Percentiles rank a stretch among this genome's conserved stretches.
Conservation (phyloP, 1,139 yeast species). For the Candida sanyaensis region DNA sequence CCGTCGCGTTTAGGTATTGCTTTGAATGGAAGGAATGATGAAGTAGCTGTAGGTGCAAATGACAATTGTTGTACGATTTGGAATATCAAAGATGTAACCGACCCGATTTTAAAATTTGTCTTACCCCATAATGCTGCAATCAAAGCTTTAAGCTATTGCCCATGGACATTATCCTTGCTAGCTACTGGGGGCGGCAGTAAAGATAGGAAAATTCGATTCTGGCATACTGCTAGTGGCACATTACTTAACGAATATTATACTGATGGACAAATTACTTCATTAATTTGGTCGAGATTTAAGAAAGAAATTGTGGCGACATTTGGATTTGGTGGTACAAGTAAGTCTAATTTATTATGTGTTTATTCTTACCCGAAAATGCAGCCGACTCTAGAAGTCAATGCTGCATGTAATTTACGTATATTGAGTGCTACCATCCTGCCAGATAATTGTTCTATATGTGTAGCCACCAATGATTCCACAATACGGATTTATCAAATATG, state of each 20-base stretch:
- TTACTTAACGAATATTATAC: constrained; percentile 56
- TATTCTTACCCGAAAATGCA: constrained; percentile 69
- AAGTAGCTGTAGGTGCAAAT: constrained; percentile 72
- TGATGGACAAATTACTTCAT: constrained; percentile 74
- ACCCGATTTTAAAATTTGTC: constrained; percentile 46
- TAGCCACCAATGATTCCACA: constrained; percentile 77
- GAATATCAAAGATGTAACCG: constrained; percentile 46
- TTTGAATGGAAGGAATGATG: constrained; percentile 45
- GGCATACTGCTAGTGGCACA: constrained; percentile 84
- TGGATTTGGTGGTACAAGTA: constrained; percentile 67
- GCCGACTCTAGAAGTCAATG: constrained; percentile 50
- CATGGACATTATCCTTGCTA: constrained; percentile 41
- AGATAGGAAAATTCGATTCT: constrained; percentile 60
- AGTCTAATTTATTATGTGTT: constrained; percentile 51
- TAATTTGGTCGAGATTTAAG: constrained; percentile 69
- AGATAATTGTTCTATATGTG: constrained; percentile 59
- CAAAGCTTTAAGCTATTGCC: constrained; percentile 47
- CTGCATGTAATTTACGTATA: constrained; percentile 55
- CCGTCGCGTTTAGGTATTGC: constrained; percentile 57
- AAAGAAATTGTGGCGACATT: constrained; percentile 75
- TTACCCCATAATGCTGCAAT: constrained; percentile 49
- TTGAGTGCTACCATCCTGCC: constrained; percentile 70
- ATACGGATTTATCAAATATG: constrained; percentile 73
- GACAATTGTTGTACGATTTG: constrained; percentile 71
- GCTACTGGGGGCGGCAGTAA: constrained; percentile 49